A percentile compares a stretch with the other conserved stretches of the same genome.
phyloP scores from a whole-genome alignment of 2,329 filamentous ascomycete species.

The Aspergillus candidus region DNA sequence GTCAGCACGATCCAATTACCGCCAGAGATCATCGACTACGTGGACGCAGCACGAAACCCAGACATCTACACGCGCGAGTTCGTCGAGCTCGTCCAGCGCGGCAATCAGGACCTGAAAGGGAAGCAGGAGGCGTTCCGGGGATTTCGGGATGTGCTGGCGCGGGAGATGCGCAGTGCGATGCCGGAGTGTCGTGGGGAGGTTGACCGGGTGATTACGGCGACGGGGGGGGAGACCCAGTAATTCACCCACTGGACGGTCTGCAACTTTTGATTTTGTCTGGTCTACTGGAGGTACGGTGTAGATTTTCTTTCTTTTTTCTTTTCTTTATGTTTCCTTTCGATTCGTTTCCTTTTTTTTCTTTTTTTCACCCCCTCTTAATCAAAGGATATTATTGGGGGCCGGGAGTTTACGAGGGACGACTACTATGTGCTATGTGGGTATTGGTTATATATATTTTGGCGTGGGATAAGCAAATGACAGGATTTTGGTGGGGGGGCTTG shows the following conservation, averaged over 20 bases:
- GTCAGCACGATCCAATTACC: constrained; percentile 50
- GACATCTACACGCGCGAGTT: constrained; percentile 63
- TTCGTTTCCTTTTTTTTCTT: too few relatives aligned
- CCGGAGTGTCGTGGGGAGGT: constrained; percentile 53
- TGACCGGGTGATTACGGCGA: constrained; percentile 43
- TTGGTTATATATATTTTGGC: too few relatives aligned
- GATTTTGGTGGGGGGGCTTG: too few relatives aligned
- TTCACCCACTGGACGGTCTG: neutral
- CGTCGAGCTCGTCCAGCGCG: constrained; percentile 57
- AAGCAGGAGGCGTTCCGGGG: constrained; percentile 54
- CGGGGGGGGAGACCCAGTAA: constrained; percentile 12
- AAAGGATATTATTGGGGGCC: too few relatives aligned
- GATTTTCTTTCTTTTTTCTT: too few relatives aligned
- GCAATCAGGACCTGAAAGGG: constrained; percentile 58
- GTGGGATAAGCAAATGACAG: too few relatives aligned
- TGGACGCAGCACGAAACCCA: constrained; percentile 58
- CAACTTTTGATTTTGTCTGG: neutral
- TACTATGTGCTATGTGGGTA: too few relatives aligned
- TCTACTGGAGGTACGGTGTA: neutral
- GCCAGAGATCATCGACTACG: constrained; percentile 57
- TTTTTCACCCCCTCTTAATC: too few relatives aligned
- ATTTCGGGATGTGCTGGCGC: constrained; percentile 54
- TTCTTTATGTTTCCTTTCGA: too few relatives aligned
- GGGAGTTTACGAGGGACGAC: too few relatives aligned
- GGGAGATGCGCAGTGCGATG: constrained; percentile 53